Conservation (phyloP, 192 early-diverging fungal species). For the Coemansia sp. region DNA sequence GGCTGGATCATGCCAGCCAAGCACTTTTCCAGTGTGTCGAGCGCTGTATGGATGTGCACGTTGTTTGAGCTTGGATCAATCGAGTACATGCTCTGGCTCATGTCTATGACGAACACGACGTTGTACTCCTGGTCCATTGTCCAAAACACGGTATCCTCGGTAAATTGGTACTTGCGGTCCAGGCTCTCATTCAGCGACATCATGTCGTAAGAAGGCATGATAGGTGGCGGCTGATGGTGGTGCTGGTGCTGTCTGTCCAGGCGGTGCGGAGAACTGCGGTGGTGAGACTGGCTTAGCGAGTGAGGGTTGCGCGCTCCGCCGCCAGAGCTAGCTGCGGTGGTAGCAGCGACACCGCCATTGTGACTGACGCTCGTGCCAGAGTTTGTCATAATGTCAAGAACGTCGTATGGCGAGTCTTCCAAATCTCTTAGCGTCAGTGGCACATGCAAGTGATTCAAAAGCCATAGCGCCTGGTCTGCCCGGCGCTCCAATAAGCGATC, state of each 20-base stretch:
- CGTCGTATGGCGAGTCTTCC: conserved; percentile 33
- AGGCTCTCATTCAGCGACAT: conserved; percentile 34
- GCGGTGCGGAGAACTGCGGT: conserved; percentile 20
- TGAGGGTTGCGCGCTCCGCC: conserved; percentile 17
- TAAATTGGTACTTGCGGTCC: conserved; percentile 53
- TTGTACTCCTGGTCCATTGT: conserved; percentile 49
- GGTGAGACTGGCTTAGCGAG: conserved; percentile 11
- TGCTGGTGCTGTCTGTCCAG: conserved; percentile 14
- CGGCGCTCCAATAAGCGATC: conserved; percentile 36
- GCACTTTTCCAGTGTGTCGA: conserved; percentile 57
- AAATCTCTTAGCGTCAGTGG: conserved; percentile 46
- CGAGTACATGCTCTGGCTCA: conserved; percentile 61
- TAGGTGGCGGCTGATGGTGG: conserved; percentile 7
- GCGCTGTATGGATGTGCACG: conserved; percentile 46
- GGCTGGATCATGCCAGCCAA: conserved; percentile 56
- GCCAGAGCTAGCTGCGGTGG: neutral
- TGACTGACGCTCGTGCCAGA: neutral
- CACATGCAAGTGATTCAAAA: conserved; percentile 48
- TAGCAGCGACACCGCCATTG: neutral
- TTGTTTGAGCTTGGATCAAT: conserved; percentile 54
- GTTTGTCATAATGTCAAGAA: conserved; percentile 36
- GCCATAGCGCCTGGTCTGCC: conserved; percentile 50
- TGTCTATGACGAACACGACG: conserved; percentile 57
- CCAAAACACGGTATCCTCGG: conserved; percentile 56
- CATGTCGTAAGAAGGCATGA: conserved; percentile 16